Evolutionary conservation across 1,284 basidiomycete species (phyloP), one percentile per base, ranked within the genome.

Genomic region (Mycosarcoma mackinlayi): DNA sequence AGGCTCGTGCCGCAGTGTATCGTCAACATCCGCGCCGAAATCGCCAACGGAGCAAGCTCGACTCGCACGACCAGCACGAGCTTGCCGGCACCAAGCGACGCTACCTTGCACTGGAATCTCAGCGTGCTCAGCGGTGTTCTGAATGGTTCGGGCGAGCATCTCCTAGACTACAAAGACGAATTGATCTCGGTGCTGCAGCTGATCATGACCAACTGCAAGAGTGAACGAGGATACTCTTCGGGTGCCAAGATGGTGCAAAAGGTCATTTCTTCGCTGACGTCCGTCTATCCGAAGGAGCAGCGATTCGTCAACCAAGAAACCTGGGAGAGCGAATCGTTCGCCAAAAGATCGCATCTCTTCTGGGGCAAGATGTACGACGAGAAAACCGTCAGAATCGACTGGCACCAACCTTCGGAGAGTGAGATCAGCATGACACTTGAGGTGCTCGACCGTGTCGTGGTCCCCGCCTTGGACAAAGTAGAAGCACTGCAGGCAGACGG

Each of bases 1-100:
- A 90, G 88, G 76, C 91, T 98, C 83, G 84, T 97, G 68, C 90
- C 91, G 0, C 88, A 90, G 64, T 95, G 92, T 80, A 86, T 88
- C 19, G 84, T 85, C n/a, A 90, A 92, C 76, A 93, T 98, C 55
- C 88, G 90, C 62, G 87, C 89, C 46, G 95, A 98, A 82, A 84
- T 98, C 44, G 91, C 89, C 68, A 89, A 93, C 65, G 96, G 96
- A 1, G 94, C 96, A 0, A 94, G 93, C n/a, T 92, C 91, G 59
- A 86, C 90, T 31, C 87, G 93, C 27, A 97, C 93, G 8, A 98
- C 94, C 2, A 90, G 90, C 3, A 94, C 93, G 0, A 89, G 89
- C 6, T 88, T 90, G 18, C 91, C 92, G 0, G 86, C 92, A 2
- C 89, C 92, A 4, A 92, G 92, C 6, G 95, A 98, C 78, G 94